Percentiles rank a stretch among this genome's conserved stretches.
These are phyloP conservation scores for Caloboletus inedulis DNA, from an alignment of 1,284 basidiomycete genomes.

Conservation along the genomic window DNA sequence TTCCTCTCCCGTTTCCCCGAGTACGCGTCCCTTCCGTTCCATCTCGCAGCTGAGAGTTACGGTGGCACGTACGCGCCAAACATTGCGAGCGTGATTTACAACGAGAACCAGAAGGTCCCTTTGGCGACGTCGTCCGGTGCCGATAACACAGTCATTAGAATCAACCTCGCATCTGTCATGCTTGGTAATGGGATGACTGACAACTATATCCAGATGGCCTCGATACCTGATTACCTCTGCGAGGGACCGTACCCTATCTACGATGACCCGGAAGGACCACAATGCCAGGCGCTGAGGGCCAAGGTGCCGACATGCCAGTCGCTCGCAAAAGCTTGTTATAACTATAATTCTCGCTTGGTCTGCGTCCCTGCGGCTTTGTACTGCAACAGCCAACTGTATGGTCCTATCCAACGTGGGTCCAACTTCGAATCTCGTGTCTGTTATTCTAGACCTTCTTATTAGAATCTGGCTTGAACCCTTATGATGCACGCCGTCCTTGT, in stretches of 20 bases:
- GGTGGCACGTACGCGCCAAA: constrained; percentile 82
- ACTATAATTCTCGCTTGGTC: constrained; percentile 52
- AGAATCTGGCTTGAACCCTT: constrained; percentile 71
- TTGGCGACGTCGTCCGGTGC: background rate
- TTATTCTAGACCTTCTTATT: background rate
- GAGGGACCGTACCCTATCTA: constrained; percentile 73
- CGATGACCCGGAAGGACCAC: constrained; percentile 62
- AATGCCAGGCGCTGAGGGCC: constrained; percentile 59
- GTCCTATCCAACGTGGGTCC: constrained; percentile 57
- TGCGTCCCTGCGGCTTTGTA: constrained; percentile 64
- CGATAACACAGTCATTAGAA: constrained; percentile 44
- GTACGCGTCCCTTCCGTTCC: constrained; percentile 66
- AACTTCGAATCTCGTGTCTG: background rate
- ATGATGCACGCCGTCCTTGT: constrained; percentile 82
- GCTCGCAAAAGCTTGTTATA: constrained; percentile 64
- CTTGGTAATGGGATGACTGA: constrained; percentile 84
- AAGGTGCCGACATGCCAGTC: constrained; percentile 73
- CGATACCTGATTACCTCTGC: constrained; percentile 81
- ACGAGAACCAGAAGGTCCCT: constrained; percentile 63
- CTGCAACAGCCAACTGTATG: constrained; percentile 58
- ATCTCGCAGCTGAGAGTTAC: constrained; percentile 73
- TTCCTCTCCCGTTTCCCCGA: constrained; percentile 74
- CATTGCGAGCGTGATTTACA: constrained; percentile 73
- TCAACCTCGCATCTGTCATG: constrained; percentile 78
- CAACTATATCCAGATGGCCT: constrained; percentile 69